Base-by-base conservation (phyloP, 2,329 filamentous ascomycete genomes). In the Magnaporthiopsis poae region DNA sequence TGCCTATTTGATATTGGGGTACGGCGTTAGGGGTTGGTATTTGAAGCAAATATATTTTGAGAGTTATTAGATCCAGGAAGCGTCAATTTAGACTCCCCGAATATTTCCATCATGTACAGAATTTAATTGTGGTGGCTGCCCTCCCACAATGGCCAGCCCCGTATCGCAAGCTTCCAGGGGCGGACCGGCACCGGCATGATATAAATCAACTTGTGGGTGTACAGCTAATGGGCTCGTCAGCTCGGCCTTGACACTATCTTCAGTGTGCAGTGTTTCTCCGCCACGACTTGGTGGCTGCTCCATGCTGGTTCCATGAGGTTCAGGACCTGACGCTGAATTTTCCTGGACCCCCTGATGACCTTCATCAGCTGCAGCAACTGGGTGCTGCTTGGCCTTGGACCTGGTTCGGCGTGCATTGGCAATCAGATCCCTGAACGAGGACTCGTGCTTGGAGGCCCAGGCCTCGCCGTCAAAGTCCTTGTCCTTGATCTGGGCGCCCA, bases 381-480 rank as follows among this genome's bases (percentile, higher is more conserved):
- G 25, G n/a, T 75, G 75, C 60, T 75, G 75, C 60, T 75, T 74
- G 1, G 78, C 75, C 46, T 77, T 79, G 62, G 71, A 70, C 72
- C 80, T 84, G 71, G 83, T 86, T 76, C 80, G 81, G 68, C 86
- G 85, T 21, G 94, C 95, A 71, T 84, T 88, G 2, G 88, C 88
- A 71, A 98, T 94, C 61, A 99, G 76, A 61, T 89, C 84, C 68
- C 88, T 87, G 75, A 96, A 99, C 0, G 92, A 89, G 25, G 79
- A 80, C 63, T 88, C 87, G 76, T 98, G 89, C 68, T 82, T 88
- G 9, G 80, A 81, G 31, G 88, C 87, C 88, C 94, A 96, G 0
- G 86, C 88, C 1, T 83, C 82, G 3, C 88, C 88, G 74, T 96
- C 91, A 74, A 98, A 98, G 68, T 95, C 90, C 74, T 96, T 98